Conservation (phyloP, 1,139 yeast species). For the Debaryomyces udenii region DNA sequence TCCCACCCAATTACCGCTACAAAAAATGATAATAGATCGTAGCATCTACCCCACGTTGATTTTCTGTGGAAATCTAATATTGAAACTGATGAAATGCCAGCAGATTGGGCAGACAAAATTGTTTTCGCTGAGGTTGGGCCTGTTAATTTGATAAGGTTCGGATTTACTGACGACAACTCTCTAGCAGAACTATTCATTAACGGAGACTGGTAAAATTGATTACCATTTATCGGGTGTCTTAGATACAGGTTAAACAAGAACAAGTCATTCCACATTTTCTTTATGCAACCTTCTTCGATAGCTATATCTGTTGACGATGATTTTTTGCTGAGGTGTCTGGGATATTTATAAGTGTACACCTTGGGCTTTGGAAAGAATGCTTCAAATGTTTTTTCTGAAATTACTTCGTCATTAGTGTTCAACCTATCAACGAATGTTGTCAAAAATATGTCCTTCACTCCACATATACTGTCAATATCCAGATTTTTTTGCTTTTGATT, state of each 20-base stretch:
- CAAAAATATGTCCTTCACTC: conserved; percentile 35
- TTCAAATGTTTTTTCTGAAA: conserved; percentile 35
- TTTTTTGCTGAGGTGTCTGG: conserved; percentile 5
- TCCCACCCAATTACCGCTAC: conserved; percentile 49
- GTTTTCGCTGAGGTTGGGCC: conserved; percentile 34
- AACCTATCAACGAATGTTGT: conserved; percentile 30
- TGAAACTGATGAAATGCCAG: conserved; percentile 31
- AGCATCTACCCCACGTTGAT: conserved; percentile 49
- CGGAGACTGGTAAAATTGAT: conserved; percentile 41
- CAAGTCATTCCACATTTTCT: conserved; percentile 36
- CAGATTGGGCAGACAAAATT: conserved; percentile 37
- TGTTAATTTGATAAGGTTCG: conserved; percentile 30
- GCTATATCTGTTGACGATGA: conserved; percentile 6
- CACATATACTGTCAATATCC: conserved; percentile 28
- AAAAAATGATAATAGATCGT: conserved; percentile 41
- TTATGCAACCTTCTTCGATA: conserved; percentile 28
- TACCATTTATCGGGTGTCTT: conserved; percentile 43
- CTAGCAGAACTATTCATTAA: conserved; percentile 34
- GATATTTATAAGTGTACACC: conserved; percentile 11
- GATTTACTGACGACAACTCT: conserved; percentile 43
- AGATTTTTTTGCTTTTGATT: conserved; percentile 17
- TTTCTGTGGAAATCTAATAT: conserved; percentile 37
- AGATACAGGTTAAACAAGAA: conserved; percentile 33
- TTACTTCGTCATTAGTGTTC: conserved; percentile 26
- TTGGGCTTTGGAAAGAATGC: conserved; percentile 38